These are phyloP conservation scores for Diaporthe nobilis DNA, from an alignment of 2,329 filamentous ascomycete genomes.

Conservation along the genomic window DNA sequence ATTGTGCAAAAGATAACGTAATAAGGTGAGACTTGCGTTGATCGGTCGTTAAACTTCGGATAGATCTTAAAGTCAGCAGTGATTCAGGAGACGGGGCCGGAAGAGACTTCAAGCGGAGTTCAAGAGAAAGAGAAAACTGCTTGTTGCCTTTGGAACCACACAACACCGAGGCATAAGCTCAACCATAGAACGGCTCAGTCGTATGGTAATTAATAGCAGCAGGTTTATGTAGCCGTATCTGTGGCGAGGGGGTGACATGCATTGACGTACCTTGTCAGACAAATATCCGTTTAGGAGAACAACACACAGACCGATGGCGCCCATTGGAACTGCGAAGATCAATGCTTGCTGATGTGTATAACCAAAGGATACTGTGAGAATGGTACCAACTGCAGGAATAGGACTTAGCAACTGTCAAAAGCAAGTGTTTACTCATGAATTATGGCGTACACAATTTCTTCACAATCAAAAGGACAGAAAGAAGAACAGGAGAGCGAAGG, in stretches of 20 bases:
- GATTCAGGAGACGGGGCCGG: not conserved
- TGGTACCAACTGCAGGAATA: not conserved
- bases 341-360: constrained; percentile 12
- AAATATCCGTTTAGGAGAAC: not conserved
- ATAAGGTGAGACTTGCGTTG: not conserved
- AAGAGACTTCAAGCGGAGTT: not conserved
- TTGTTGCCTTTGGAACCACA: not conserved
- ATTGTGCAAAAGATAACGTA: too few relatives aligned
- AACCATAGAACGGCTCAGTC: too few relatives aligned
- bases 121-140: too few relatives aligned
- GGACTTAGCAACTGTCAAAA: not conserved
- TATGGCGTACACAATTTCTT: not conserved
- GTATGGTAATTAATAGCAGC: not conserved
- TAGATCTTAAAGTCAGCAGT: not conserved
- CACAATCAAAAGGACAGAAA: constrained; percentile 29
- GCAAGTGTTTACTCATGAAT: not conserved
- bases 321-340: not conserved
- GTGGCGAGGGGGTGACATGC: fast-evolving
- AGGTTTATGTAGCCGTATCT: too few relatives aligned
- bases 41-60: constrained; percentile 2
- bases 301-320: not conserved
- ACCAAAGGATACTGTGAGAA: constrained; percentile 9
- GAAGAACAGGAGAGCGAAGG: not conserved
- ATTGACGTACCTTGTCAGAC: not conserved
- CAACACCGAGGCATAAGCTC: not conserved